Evolutionary conservation across 2,329 filamentous ascomycete genomes (phyloP).

Genomic region (Trichophyton schoenleinii): DNA sequence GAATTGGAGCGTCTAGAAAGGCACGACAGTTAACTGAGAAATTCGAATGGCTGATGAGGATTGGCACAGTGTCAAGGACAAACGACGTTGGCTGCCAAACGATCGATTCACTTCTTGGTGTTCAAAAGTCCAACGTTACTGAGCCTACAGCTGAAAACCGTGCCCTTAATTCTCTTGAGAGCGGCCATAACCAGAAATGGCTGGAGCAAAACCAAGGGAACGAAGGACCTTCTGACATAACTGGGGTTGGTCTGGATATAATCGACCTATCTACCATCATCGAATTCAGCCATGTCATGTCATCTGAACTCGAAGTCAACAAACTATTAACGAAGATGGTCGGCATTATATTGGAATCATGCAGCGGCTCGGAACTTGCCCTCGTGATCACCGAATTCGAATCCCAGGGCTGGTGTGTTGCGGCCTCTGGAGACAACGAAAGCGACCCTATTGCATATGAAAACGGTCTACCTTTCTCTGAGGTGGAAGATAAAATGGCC

Average conservation of each 20-base stretch:
- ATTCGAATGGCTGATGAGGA: slow-evolving; percentile 49
- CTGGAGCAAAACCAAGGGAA: slow-evolving; percentile 30
- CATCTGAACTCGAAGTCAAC: slow-evolving; percentile 52
- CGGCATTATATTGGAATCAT: slow-evolving; percentile 52
- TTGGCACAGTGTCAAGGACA: slow-evolving; percentile 38
- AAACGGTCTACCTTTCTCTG: slow-evolving; percentile 44
- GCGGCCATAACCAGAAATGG: slow-evolving; percentile 31
- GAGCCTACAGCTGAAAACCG: slow-evolving; percentile 20
- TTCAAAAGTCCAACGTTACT: slow-evolving; percentile 14
- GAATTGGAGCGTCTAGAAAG: slow-evolving; percentile 48
- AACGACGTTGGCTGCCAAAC: slow-evolving; percentile 48
- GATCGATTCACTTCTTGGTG: slow-evolving; percentile 35
- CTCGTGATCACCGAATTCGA: slow-evolving; percentile 50
- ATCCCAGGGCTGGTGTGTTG: slow-evolving; percentile 45
- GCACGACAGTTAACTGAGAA: slow-evolving; percentile 45
- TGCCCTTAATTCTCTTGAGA: slow-evolving; percentile 23
- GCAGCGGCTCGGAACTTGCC: slow-evolving; percentile 47
- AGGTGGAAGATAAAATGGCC: slow-evolving; percentile 46
- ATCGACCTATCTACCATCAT: slow-evolving; percentile 52
- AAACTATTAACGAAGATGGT: slow-evolving; percentile 51
- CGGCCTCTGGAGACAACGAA: slow-evolving; percentile 48
- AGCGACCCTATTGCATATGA: slow-evolving; percentile 42
- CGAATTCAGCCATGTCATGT: slow-evolving; percentile 52
- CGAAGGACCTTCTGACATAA: slow-evolving; percentile 30
- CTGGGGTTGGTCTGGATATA: slow-evolving; percentile 41